phyloP scores from a whole-genome alignment of 2,329 filamentous ascomycete genomes.

The Scortechinia acanthostroma region DNA sequence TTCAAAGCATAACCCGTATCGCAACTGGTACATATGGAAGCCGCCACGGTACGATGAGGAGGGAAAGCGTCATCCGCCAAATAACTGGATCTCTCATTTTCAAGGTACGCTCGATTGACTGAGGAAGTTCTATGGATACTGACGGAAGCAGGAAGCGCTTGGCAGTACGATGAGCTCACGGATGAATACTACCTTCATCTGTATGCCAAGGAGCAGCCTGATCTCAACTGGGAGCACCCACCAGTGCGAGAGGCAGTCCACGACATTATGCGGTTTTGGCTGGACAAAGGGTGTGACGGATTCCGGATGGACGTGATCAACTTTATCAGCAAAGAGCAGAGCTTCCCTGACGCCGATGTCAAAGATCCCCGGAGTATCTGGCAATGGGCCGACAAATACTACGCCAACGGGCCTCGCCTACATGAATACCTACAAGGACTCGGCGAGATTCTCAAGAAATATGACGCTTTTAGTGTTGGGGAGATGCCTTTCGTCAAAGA shows the following conservation, averaged over 20 bases:
- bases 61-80: constrained; percentile 48
- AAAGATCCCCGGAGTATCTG: constrained; percentile 24
- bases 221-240: constrained; percentile 71
- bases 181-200: constrained; percentile 50
- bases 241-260: constrained; percentile 63
- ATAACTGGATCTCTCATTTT: constrained; percentile 42
- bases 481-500: constrained; percentile 39
- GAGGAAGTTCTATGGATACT: not conserved
- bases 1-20: constrained; percentile 38
- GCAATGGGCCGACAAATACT: constrained; percentile 37
- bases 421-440: constrained; percentile 37
- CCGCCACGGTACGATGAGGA: constrained; percentile 40
- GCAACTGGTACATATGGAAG: constrained; percentile 64
- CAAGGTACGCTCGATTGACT: constrained; percentile 5
- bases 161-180: constrained; percentile 41
- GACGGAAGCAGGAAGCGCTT: constrained; percentile 30
- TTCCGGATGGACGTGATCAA: constrained; percentile 67
- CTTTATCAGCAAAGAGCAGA: constrained; percentile 53
- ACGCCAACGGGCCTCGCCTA: constrained; percentile 41
- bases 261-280: constrained; percentile 67
- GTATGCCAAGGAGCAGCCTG: constrained; percentile 65
- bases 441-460: constrained; percentile 31
- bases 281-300: constrained; percentile 58
- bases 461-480: constrained; percentile 41
- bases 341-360: constrained; percentile 42